Conservation (phyloP, 139 green algal genomes). For the Chlamydomonas sp. region DNA sequence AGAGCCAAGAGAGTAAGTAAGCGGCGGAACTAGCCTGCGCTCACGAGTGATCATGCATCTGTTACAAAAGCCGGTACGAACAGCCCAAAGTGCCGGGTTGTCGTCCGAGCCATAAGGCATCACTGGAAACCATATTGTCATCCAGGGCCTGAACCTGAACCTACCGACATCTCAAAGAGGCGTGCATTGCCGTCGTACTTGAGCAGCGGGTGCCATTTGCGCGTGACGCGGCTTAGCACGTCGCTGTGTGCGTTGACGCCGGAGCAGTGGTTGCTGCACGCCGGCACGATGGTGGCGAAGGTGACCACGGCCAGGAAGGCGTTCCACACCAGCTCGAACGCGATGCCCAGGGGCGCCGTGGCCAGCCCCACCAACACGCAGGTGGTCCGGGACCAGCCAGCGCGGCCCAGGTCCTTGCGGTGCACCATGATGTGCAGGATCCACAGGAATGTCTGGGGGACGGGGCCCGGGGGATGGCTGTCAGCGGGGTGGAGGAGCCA, state of each 20-base stretch:
- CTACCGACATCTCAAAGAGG: neutral
- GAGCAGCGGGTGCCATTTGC: neutral
- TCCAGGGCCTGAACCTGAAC: neutral
- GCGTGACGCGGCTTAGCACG: neutral
- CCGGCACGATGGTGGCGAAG: neutral
- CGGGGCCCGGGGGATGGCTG: no score
- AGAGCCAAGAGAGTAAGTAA: neutral
- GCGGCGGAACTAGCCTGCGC: no score
- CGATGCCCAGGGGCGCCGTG: neutral
- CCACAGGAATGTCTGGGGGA: no score
- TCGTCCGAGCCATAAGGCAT: no score
- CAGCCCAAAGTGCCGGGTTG: no score
- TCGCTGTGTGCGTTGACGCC: neutral
- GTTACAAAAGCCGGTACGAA: no score
- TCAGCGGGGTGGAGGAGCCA: no score
- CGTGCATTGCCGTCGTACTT: neutral
- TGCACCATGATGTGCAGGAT: no score
- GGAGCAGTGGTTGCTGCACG: neutral
- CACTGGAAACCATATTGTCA: neutral
- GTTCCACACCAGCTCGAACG: neutral
- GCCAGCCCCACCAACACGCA: neutral
- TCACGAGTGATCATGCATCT: no score
- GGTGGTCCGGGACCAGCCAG: neutral
- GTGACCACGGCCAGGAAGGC: neutral
- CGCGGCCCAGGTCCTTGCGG: no score